These are phyloP conservation scores for Phytophthora ramorum DNA, from an alignment of 352 stramenopile genomes.

Conservation along the genomic window DNA sequence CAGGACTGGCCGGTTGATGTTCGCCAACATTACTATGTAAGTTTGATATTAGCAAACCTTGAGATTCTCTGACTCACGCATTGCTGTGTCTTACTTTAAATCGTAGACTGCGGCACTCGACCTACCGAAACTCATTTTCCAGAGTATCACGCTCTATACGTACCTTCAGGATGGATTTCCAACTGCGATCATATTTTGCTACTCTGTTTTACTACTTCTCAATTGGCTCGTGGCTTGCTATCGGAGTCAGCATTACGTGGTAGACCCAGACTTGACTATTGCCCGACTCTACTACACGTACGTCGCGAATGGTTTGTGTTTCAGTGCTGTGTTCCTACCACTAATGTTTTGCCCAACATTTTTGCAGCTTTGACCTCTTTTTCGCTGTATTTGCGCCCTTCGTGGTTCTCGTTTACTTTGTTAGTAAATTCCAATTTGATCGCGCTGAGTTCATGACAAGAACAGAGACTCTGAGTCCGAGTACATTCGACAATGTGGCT, in stretches of 20 bases:
- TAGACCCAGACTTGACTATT: slow-evolving; percentile 14
- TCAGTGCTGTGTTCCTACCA: too few species aligned
- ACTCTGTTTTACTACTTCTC: slow-evolving; percentile 38
- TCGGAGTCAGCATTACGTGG: slow-evolving; percentile 43
- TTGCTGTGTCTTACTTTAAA: too few species aligned
- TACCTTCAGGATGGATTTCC: slow-evolving; percentile 52
- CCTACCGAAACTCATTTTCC: slow-evolving; percentile 56
- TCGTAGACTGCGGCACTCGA: slow-evolving; percentile 37
- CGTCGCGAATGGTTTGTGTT: neutral
- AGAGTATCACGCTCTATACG: slow-evolving; percentile 42
- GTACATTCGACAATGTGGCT: slow-evolving; percentile 40
- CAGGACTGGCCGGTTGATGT: slow-evolving; percentile 9
- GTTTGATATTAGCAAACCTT: neutral
- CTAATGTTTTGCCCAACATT: too few species aligned
- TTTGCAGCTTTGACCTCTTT: slow-evolving; percentile 49
- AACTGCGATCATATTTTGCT: slow-evolving; percentile 39
- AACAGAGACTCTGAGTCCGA: slow-evolving; percentile 23
- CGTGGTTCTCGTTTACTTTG: slow-evolving; percentile 45
- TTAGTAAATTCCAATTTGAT: slow-evolving; percentile 49
- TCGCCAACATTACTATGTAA: slow-evolving; percentile 18
- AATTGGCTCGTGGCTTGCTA: slow-evolving; percentile 57
- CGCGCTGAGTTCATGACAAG: slow-evolving; percentile 32
- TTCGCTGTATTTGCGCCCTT: slow-evolving; percentile 59
- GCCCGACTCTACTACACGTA: slow-evolving; percentile 51
- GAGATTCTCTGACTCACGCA: too few species aligned